Percentiles rank a stretch among this genome's conserved stretches.
Conservation (phyloP, 306 rosid genomes). For the Calophaca sinica region DNA sequence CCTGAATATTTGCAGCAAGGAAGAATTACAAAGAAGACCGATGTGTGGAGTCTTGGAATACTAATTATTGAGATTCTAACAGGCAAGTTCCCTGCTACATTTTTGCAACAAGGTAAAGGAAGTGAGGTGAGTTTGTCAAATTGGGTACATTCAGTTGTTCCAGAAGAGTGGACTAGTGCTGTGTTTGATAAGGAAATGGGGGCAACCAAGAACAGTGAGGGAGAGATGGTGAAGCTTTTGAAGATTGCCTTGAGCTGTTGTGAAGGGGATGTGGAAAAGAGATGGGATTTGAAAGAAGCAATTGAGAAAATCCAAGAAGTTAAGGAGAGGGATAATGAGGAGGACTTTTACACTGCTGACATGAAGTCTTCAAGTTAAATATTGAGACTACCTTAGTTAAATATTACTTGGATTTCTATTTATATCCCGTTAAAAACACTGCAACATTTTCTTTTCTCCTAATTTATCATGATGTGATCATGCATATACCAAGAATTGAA, state of each 20-base stretch:
- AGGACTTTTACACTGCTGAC: constrained; percentile 22
- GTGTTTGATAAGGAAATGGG: constrained; percentile 74
- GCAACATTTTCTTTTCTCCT: constrained; percentile 5
- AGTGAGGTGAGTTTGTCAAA: constrained; percentile 65
- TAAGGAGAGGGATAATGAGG: constrained; percentile 52
- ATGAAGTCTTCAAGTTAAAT: constrained; percentile 41
- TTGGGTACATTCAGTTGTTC: constrained; percentile 67
- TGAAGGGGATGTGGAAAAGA: constrained; percentile 72
- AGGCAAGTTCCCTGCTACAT: constrained; percentile 64
- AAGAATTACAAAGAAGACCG: constrained; percentile 84
- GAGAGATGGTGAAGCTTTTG: constrained; percentile 73
- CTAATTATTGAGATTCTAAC: constrained; percentile 75
- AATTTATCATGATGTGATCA: neutral
- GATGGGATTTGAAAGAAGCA: constrained; percentile 73
- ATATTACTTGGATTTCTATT: constrained; percentile 3
- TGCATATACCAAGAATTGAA: neutral
- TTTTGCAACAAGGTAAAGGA: constrained; percentile 65
- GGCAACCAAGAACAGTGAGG: constrained; percentile 47
- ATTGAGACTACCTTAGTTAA: constrained; percentile 2
- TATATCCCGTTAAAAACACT: constrained; percentile 25
- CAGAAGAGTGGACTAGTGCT: constrained; percentile 58
- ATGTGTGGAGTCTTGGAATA: constrained; percentile 86
- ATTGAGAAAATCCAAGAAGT: constrained; percentile 68
- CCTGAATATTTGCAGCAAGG: constrained; percentile 77
- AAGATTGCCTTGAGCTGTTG: constrained; percentile 72